Evolutionary conservation across 257 asterid genomes (phyloP).

Genomic region (Nyctanthes arbortristis): DNA sequence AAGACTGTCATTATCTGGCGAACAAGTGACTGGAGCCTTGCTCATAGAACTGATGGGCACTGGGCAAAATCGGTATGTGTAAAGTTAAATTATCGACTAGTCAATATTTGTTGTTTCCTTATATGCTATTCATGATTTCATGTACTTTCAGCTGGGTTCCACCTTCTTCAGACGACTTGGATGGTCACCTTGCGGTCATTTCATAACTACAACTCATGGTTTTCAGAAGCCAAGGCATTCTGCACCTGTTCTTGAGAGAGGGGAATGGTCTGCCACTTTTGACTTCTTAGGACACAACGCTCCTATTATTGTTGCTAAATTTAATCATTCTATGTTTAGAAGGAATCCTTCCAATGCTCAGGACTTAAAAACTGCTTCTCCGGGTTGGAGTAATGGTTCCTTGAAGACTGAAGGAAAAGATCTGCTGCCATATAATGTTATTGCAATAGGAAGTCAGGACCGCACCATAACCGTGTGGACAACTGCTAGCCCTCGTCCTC

Average conservation of each 20-base stretch:
- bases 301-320: slow-evolving; percentile 90
- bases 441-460: slow-evolving; percentile 99
- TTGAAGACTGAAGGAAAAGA: slow-evolving; percentile 83
- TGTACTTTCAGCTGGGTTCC: slow-evolving; percentile 78
- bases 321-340: slow-evolving; percentile 92
- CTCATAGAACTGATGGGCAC: slow-evolving; percentile 97
- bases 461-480: slow-evolving; percentile 99
- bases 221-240: slow-evolving; percentile 99
- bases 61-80: slow-evolving; percentile 99
- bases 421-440: slow-evolving; percentile 82
- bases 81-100: not conserved
- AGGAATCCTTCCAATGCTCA: slow-evolving; percentile 49
- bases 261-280: slow-evolving; percentile 99
- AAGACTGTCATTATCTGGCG: slow-evolving; percentile 99
- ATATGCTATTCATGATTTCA: slow-evolving; percentile 15
- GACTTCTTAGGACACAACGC: slow-evolving; percentile 98
- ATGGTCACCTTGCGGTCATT: slow-evolving; percentile 99
- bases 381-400: slow-evolving; percentile 91
- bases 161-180: slow-evolving; percentile 99
- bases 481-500: slow-evolving; percentile 97
- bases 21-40: slow-evolving; percentile 98
- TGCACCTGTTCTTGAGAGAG: slow-evolving; percentile 99
- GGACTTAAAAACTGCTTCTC: slow-evolving; percentile 58
- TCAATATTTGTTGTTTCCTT: slow-evolving; percentile 2
- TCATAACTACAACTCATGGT: slow-evolving; percentile 96